These are phyloP conservation scores for Aspergillus sp. DNA, from an alignment of 2,329 filamentous ascomycete genomes.

Conservation along the genomic window DNA sequence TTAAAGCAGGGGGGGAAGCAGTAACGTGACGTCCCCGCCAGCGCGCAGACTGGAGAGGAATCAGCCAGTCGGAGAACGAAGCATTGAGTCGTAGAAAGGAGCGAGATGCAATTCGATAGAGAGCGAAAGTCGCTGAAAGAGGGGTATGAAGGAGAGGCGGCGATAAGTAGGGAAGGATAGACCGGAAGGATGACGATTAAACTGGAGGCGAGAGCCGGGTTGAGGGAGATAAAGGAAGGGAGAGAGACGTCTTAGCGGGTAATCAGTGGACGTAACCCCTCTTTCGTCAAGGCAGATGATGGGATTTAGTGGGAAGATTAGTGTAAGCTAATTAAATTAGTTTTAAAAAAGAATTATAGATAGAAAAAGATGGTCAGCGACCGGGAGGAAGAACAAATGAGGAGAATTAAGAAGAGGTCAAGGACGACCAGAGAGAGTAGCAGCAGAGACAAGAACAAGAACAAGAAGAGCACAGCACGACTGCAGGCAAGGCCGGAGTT, in stretches of 20 bases:
- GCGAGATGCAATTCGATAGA: conserved; percentile 5
- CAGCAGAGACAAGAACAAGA: not conserved
- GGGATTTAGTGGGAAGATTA: not conserved
- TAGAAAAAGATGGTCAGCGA: conserved; percentile 4
- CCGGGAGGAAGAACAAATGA: not conserved
- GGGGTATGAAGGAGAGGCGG: conserved; percentile 6
- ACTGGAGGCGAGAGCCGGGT: conserved; percentile 4
- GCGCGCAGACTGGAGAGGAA: conserved; percentile 23
- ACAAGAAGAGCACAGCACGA: too few relatives aligned
- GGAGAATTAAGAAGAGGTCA: not conserved
- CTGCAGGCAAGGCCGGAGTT: not conserved
- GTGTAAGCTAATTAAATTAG: not conserved
- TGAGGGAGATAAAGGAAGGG: conserved; percentile 16
- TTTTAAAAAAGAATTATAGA: not conserved
- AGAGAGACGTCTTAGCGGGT: conserved; percentile 7
- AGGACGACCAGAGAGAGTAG: not conserved
- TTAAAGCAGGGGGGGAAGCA: conserved; percentile 12
- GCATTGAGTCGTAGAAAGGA: conserved; percentile 19
- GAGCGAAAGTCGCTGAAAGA: conserved; percentile 8
- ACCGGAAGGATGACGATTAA: conserved; percentile 9
- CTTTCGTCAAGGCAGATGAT: conserved; percentile 7
- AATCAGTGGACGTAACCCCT: conserved; percentile 11
- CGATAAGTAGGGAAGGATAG: conserved; percentile 6
- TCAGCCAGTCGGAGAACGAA: conserved; percentile 22
- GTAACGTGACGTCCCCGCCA: conserved; percentile 27